Percentiles rank a stretch among this genome's conserved stretches.
These are phyloP conservation scores for Botrytis fabae DNA, from an alignment of 2,329 filamentous ascomycete species.

Conservation along the genomic window DNA sequence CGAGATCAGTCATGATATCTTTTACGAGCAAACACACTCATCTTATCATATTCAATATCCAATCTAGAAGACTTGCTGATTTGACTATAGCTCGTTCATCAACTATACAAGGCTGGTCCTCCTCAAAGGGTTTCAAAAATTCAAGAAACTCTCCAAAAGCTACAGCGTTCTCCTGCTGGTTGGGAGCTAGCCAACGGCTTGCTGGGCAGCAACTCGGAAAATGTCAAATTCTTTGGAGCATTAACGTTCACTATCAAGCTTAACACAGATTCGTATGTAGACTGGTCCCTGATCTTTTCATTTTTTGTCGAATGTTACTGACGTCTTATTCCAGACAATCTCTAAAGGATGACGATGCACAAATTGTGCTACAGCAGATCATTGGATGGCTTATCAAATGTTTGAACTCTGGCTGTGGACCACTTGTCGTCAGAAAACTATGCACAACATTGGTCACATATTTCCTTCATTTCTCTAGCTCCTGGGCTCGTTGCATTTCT, in stretches of 20 bases:
- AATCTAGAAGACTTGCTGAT: neutral
- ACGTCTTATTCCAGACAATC: slow-evolving; percentile 43
- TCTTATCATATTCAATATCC: neutral
- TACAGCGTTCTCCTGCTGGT: slow-evolving; percentile 78
- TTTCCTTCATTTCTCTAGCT: slow-evolving; percentile 67
- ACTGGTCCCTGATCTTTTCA: slow-evolving; percentile 28
- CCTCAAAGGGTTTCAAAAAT: slow-evolving; percentile 50
- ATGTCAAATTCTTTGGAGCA: slow-evolving; percentile 88
- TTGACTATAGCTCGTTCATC: slow-evolving; percentile 47
- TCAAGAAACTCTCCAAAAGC: slow-evolving; percentile 72
- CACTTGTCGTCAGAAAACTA: slow-evolving; percentile 70
- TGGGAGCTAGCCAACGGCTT: slow-evolving; percentile 84
- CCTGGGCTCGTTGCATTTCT: slow-evolving; percentile 66
- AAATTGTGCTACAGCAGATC: slow-evolving; percentile 60
- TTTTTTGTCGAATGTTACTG: slow-evolving; percentile 21
- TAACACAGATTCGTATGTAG: slow-evolving; percentile 79
- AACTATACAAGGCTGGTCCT: slow-evolving; percentile 50
- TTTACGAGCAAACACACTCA: neutral
- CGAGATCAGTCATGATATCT: neutral
- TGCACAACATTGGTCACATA: slow-evolving; percentile 76
- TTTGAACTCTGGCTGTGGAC: slow-evolving; percentile 52
- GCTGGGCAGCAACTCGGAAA: slow-evolving; percentile 65
- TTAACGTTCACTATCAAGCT: slow-evolving; percentile 92
- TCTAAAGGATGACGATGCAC: slow-evolving; percentile 57
- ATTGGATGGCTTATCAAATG: slow-evolving; percentile 62